phyloP scores from a whole-genome alignment of 768 basidiomycete species.

The Kwoniella dendrophila region DNA sequence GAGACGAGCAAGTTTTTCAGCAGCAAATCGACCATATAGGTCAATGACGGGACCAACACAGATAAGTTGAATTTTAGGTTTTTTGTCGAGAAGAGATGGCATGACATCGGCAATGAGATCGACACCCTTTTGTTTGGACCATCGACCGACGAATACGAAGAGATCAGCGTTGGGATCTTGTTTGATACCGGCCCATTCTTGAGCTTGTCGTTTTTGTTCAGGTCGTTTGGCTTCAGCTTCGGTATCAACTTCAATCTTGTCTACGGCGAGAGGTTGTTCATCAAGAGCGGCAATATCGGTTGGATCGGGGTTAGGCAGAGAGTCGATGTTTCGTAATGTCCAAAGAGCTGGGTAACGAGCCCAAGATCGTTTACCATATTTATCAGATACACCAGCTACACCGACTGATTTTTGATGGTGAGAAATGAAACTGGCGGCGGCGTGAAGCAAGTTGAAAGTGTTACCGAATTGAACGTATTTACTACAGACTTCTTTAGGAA shows the following conservation, averaged over 20 bases:
- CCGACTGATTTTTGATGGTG: slow-evolving; percentile 89
- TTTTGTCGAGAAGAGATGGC: slow-evolving; percentile 85
- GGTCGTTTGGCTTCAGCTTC: slow-evolving; percentile 86
- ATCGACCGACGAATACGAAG: slow-evolving; percentile 95
- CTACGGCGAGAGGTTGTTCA: slow-evolving; percentile 70
- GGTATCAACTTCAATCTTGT: slow-evolving; percentile 75
- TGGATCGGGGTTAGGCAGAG: slow-evolving; percentile 87
- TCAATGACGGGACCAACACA: slow-evolving; percentile 93
- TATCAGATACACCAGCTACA: slow-evolving; percentile 96
- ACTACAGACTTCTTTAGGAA: slow-evolving; percentile 91
- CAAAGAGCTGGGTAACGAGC: slow-evolving; percentile 93
- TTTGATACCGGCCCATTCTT: slow-evolving; percentile 91
- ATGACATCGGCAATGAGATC: slow-evolving; percentile 95
- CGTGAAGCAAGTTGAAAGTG: slow-evolving; percentile 93
- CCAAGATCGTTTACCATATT: slow-evolving; percentile 93
- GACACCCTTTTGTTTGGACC: slow-evolving; percentile 98
- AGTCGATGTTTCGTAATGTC: slow-evolving; percentile 94
- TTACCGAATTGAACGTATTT: slow-evolving; percentile 98
- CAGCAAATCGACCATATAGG: slow-evolving; percentile 90
- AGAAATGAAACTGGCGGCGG: slow-evolving; percentile 88
- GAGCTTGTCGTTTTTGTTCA: slow-evolving; percentile 85
- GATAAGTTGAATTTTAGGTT: slow-evolving; percentile 80
- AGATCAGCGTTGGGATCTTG: slow-evolving; percentile 87
- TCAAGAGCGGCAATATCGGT: slow-evolving; percentile 89
- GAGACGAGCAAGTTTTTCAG: slow-evolving; percentile 85